Base-by-base conservation (phyloP, 2,329 filamentous ascomycete species). In the Leptographium procerum region DNA sequence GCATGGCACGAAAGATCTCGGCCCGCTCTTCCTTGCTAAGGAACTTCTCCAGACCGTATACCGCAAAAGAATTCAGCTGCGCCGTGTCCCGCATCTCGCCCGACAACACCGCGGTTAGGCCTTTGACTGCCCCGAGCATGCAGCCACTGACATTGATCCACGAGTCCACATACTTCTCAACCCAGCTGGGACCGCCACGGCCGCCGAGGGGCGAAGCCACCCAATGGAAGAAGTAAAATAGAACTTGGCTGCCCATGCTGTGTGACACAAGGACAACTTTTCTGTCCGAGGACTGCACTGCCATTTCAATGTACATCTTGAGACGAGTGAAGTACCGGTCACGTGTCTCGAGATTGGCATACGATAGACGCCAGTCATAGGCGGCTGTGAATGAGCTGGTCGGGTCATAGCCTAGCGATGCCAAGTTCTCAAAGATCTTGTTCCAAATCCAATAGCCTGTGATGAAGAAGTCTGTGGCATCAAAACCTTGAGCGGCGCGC, bases 81-180 rank as follows among this genome's bases (percentile, higher is more conserved):
- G 92, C 94, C 0, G 94, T 99, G 68, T 99, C 94, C 64, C 92
- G 90, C 94, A 99, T 99, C 72, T 99, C 94, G 33, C 94, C 94
- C 0, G 91, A 96, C 1, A 99, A 77, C 0, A 97, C 82, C 0
- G 94, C 92, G 0, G 94, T 89, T 40, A 97, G 75, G 60, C 88
- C 92, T 73, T 99, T 99, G 59, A 91, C 78, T 2, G 94, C 91
- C 16, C 94, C 94, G 7, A 99, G 84, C 92, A 99, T 96, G 72
- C 92, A 99, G 7, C 94, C 94, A 64, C 88, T 94, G 66, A 99
- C 91, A 70, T 99, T 99, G 75, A 99, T 95, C 91, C 95, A 99
- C 3, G 89, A 88, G 64, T 95, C 94, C 56, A 99, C 78, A 68
- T 96, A 82, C 22, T 80, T 81, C 60, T 99, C 91, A 0, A 99